Evolutionary conservation across 345 rosid genomes (phyloP).

Genomic region (Eucalyptus sp.): DNA sequence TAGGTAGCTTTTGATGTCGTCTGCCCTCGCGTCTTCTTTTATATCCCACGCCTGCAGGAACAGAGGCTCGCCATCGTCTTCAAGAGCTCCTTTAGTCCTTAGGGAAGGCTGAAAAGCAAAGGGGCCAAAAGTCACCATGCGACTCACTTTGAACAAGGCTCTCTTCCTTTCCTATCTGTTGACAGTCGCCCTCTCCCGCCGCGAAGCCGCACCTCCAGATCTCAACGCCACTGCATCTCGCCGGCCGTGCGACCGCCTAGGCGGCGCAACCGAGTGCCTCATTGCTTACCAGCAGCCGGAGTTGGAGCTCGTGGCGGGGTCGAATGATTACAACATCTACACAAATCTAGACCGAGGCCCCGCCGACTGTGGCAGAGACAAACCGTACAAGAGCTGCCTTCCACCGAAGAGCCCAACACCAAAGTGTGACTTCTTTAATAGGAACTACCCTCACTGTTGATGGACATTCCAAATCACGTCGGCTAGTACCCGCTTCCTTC

Average conservation of each 20-base stretch:
- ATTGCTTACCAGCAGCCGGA: not conserved
- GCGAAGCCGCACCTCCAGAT: not conserved
- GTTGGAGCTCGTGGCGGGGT: not conserved
- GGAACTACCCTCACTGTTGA: accelerated
- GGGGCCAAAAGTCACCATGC: not conserved
- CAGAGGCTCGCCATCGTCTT: not conserved
- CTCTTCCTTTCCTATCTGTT: not conserved
- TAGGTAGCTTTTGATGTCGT: accelerated
- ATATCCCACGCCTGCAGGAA: no score
- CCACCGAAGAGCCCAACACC: accelerated
- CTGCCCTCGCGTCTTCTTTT: no score
- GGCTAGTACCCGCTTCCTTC: not conserved
- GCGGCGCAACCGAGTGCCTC: not conserved
- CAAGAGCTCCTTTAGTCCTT: not conserved
- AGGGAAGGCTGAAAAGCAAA: not conserved
- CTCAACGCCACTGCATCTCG: not conserved
- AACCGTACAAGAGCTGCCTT: accelerated
- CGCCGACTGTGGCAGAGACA: not conserved
- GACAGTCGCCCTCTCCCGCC: not conserved
- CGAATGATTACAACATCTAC: no score
- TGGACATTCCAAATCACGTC: not conserved
- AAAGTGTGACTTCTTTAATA: no score
- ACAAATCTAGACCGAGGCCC: accelerated
- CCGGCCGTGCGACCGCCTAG: not conserved
- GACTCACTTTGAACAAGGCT: not conserved